Conservation (phyloP, 768 basidiomycete genomes). For the Mycena sanguinolenta region DNA sequence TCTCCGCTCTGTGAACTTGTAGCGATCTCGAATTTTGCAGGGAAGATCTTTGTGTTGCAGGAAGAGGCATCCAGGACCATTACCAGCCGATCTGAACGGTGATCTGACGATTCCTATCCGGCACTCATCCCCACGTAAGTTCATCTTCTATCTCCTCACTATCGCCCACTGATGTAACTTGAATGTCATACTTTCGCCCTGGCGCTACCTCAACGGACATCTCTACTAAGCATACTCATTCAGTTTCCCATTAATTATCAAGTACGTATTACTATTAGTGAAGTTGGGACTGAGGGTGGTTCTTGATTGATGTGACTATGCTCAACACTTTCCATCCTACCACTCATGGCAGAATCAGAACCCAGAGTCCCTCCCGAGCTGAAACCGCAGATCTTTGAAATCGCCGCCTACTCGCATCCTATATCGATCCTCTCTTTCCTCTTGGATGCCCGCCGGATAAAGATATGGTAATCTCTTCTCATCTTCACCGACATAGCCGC, state of each 20-base stretch:
- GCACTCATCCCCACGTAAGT: no score
- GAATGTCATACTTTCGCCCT: no score
- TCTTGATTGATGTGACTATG: neutral
- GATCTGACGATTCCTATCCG: no score
- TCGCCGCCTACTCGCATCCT: neutral
- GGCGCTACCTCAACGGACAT: no score
- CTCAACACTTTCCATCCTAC: neutral
- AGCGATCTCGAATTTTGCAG: neutral
- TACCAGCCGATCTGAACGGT: neutral
- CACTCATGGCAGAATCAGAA: neutral
- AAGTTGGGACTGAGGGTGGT: no score
- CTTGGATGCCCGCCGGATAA: slow-evolving; percentile 15
- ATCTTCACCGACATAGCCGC: neutral
- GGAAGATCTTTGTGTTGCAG: slow-evolving; percentile 1
- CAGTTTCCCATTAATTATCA: no score
- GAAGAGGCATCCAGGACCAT: no score
- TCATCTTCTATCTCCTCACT: no score
- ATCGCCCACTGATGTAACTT: no score
- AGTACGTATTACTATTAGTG: no score
- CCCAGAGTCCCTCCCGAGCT: slow-evolving; percentile 1
- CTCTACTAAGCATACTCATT: no score
- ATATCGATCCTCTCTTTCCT: slow-evolving; percentile 13
- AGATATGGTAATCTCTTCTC: slow-evolving; percentile 6
- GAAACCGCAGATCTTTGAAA: slow-evolving; percentile 10
- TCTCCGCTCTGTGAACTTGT: no score